Base-by-base conservation (phyloP, 2,329 filamentous ascomycete species). In the Byssoonygena ceratinophila region DNA sequence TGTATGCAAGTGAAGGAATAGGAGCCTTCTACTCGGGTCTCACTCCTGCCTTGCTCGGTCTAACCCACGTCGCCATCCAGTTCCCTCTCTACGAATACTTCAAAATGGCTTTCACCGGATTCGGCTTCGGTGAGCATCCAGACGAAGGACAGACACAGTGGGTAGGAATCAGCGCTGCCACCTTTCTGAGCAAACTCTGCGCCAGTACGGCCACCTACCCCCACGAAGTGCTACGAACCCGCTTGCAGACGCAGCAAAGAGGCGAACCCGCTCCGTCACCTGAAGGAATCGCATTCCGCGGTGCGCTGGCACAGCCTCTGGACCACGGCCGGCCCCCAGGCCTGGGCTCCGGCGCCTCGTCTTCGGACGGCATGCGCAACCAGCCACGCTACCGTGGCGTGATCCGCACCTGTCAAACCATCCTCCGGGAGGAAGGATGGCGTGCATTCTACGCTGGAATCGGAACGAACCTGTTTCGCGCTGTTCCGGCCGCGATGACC, bases 171-270 rank as follows among this genome's bases (percentile, higher is more conserved):
- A 77, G 94, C 8, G 81, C 83, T 11, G 91, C 92, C 32, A 95
- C 90, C 11, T 88, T 97, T 57, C 71, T 98, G 48, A 95, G 89
- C 72, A 98, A 98, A 71, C 81, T 96, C 46, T 83, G 92, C 63
- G 92, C 92, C 31, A 96, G 90, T 66, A 92, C 87, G 46, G 87
- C 90, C 7, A 98, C 92, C 16, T 98, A 98, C 66, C 92, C 92
- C 1, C 92, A 98, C 66, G 92, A 98, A 70, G 92, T 98, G 16
- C 83, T 98, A 48, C 83, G 92, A 41, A 98, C 92, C 46, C 79
- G 92, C 54, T 73, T 98, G 53, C 92, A 98, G 69, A 98, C 92
- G 1, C 92, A 98, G 67, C 83, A 92, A 63, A 79, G 89, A 56
- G 82, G 84, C 3, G 72, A 56, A 11, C 69, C 68, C 4, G 63